Base-by-base conservation (phyloP, 768 basidiomycete genomes). In the Tephrocybe sp. region DNA sequence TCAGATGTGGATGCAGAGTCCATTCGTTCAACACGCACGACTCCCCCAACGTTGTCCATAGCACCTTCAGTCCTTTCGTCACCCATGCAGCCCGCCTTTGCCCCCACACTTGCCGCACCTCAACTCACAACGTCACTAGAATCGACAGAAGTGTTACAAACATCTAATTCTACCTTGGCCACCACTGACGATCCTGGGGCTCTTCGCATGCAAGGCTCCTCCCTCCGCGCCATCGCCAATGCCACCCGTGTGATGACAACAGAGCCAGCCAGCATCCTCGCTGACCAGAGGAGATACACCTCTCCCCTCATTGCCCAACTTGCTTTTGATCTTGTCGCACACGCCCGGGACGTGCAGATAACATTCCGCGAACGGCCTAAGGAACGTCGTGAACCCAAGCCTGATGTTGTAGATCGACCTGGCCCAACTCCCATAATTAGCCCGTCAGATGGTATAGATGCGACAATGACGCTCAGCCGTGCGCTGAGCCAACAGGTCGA, bases 191-290 rank as follows among this genome's bases (percentile, higher is more conserved):
- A 72, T 9, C 54, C 63, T 4, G 60, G 61, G 1, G 41, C 63
- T 7, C 47, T 68, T n/a, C n/a, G n/a, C 6, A 63, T 64, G 6
- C 89, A 92, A 59, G 87, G 89, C 1, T 65, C 83, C 0, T 79
- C 87, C 0, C 63, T 93, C 2, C 80, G 81, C 5, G 91, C 91
- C 1, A 90, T 93, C 47, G 78, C 80, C 15, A 84, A 92, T 47
- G 89, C 91, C 1, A 92, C 87, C 1, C 82, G 91, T 3, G 86
- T 92, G n/a, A 92, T 93, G 89, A 87, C 87, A 0, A 75, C 82
- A 2, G 89, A 89, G 57, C 78, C 90, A 0, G 71, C 77, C 11
- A 89, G 88, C 55, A 80, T 93, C 48, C 77, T 93, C 9, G 76
- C 79, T 0, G 86, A 92, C 63, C 77, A 83, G 49, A 89, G 87